Base-by-base conservation (phyloP, 2,329 filamentous ascomycete species). In the Penicillium corylophilum region DNA sequence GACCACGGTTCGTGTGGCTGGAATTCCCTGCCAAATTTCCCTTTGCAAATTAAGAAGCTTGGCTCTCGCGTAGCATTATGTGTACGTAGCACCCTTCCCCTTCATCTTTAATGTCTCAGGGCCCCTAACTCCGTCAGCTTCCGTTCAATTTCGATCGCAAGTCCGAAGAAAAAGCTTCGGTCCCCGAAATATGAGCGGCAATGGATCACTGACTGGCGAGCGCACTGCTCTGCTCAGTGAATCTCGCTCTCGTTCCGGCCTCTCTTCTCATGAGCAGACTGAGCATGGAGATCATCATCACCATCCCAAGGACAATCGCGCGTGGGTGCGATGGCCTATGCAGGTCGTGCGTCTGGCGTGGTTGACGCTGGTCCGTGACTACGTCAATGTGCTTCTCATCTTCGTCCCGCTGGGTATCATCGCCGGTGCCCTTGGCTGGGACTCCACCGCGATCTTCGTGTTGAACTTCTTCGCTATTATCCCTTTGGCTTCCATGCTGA, bases 401-500 rank as follows among this genome's bases (percentile, higher is more conserved):
- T 85, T 85, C 60, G 82, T 86, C n/a, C 84, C 84, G 3, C 66
- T 83, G 33, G 84, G 84, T 48, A 86, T 87, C 60, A 65, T 84
- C 43, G 74, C 83, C 23, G 82, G 80, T 86, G 58, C 78, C 87
- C 48, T 84, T 50, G 67, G 72, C 20, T 82, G 81, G 77, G 74
- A 79, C 58, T 78, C 82, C 1, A 81, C 79, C 2, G 74, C 76
- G n/a, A 76, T 85, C 54, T 86, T 86, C 67, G 63, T 78, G 39
- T 73, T 86, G 63, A 86, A 86, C 69, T 86, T 86, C 70, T 74
- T 86, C 53, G 83, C 83, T 45, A 86, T 86, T 60, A 77, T 86
- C 39, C 83, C 83, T 5, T 72, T 86, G 47, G 83, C 83, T 5
- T 80, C 82, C 1, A 71, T 86, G 60, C 67, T 86, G 64, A 83